Percentiles rank a stretch among this genome's conserved stretches.
Conservation (phyloP, 192 early-diverging fungal genomes). For the Backusella australiensis region DNA sequence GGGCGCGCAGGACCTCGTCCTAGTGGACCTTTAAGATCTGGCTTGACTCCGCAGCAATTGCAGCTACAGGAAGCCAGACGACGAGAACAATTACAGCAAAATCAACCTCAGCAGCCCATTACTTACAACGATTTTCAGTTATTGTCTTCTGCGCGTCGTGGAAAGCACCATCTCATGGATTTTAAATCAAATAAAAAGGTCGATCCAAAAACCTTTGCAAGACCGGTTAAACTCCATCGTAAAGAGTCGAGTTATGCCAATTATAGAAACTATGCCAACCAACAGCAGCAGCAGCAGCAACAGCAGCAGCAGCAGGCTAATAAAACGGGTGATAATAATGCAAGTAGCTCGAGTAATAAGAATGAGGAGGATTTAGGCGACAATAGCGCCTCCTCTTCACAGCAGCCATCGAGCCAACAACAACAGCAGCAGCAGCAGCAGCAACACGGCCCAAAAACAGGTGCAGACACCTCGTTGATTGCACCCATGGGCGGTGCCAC, state of each 20-base stretch:
- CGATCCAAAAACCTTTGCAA: constrained; percentile 51
- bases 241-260: constrained; percentile 29
- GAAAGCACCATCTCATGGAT: constrained; percentile 68
- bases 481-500: constrained; percentile 74
- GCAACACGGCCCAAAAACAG: constrained; percentile 40
- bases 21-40: background rate
- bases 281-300: background rate
- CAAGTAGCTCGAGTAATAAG: background rate
- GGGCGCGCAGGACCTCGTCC: background rate
- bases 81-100: background rate
- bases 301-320: background rate
- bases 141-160: constrained; percentile 49
- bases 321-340: background rate
- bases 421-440: constrained; percentile 5
- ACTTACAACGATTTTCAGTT: constrained; percentile 62
- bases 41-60: background rate
- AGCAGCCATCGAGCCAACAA: background rate
- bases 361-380: constrained; percentile 6
- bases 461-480: constrained; percentile 62
- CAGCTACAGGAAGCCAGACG: background rate
- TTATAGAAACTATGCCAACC: constrained; percentile 12
- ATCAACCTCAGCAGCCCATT: constrained; percentile 26
- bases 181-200: constrained; percentile 55
- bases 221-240: constrained; percentile 57
- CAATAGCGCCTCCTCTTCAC: background rate